Evolutionary conservation across 495 filamentous ascomycete species (phyloP), one percentile per base, ranked within the genome.

Genomic region (Neurospora sp.): DNA sequence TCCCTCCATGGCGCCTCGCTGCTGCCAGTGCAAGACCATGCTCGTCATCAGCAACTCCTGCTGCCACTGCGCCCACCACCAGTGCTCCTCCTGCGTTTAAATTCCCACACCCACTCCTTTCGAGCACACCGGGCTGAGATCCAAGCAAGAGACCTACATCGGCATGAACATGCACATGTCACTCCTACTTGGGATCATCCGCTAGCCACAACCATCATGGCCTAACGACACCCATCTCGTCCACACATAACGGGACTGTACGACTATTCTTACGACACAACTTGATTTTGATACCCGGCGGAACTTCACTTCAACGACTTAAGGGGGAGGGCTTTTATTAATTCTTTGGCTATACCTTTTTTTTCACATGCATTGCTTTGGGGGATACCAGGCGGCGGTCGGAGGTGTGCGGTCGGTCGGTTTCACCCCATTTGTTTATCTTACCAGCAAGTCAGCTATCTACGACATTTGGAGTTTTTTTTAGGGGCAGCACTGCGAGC

Each of bases 41-140:
- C 82, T 85, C 71, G 83, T 85, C 77, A 85, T 85, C 79, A 85
- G 82, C 81, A 81, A 73, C 46, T 71, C 75, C 44, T 85, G 83
- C 79, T 74, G 75, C 14, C 81, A 82, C 78, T 85, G 83, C 78
- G 79, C 77, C 46, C 83, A 85, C 74, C 73, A 74, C 70, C 81
- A 84, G 69, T 85, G 83, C 78, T 68, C 73, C 44, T 79, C 84
- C 44, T 85, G 83, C 74, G 59, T 80, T 73, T 85, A 77, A 82
- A 11, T 40, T 40, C 20, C 7, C 53, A 31, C 53, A 53, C 4
- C 22, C 53, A 61, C 53, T 31, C 53, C 27, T 35, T 61, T 35
- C 27, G 53, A 65, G 27, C 53, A 65, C 53, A 35, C 22, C 2
- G 53, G 22, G 27, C 53, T 27, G 27, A 35, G 27, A 65, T 31